phyloP scores from a whole-genome alignment of 495 filamentous ascomycete genomes.

The Mycothermus thermophilus region DNA sequence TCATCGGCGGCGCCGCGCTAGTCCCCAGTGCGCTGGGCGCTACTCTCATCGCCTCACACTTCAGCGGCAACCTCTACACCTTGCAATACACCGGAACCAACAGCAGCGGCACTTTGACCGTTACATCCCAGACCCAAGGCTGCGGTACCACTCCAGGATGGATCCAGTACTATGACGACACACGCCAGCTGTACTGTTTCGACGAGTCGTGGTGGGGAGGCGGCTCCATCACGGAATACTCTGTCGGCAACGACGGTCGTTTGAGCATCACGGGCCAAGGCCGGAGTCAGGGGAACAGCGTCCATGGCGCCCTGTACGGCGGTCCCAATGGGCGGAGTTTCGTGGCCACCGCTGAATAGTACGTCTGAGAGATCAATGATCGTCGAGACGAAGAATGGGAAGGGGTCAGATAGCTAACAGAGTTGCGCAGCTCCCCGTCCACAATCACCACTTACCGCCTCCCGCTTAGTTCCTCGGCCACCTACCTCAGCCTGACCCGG shows the following conservation, averaged over 20 bases:
- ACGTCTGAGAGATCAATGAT: constrained; percentile 6
- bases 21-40: constrained; percentile 20
- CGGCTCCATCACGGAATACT: constrained; percentile 31
- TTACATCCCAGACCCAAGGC: constrained; percentile 18
- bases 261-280: constrained; percentile 24
- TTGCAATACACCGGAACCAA: constrained; percentile 17
- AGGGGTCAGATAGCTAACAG: neutral
- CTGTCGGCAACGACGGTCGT: constrained; percentile 23
- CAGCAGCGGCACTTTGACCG: constrained; percentile 18
- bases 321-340: constrained; percentile 25
- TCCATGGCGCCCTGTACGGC: constrained; percentile 29
- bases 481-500: no score
- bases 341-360: constrained; percentile 37
- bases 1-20: constrained; percentile 11
- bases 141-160: constrained; percentile 38
- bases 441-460: constrained; percentile 29
- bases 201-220: constrained; percentile 36
- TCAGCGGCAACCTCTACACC: constrained; percentile 27
- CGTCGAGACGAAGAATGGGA: neutral
- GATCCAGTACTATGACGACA: constrained; percentile 35
- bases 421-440: constrained; percentile 22
- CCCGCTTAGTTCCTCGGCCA: constrained; percentile 19
- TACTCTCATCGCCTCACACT: constrained; percentile 30
- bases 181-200: constrained; percentile 43
- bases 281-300: constrained; percentile 25